Percentiles rank a stretch among this genome's conserved stretches.
phyloP scores from a whole-genome alignment of 2,329 filamentous ascomycete genomes.

The Calonectria henricotiae region DNA sequence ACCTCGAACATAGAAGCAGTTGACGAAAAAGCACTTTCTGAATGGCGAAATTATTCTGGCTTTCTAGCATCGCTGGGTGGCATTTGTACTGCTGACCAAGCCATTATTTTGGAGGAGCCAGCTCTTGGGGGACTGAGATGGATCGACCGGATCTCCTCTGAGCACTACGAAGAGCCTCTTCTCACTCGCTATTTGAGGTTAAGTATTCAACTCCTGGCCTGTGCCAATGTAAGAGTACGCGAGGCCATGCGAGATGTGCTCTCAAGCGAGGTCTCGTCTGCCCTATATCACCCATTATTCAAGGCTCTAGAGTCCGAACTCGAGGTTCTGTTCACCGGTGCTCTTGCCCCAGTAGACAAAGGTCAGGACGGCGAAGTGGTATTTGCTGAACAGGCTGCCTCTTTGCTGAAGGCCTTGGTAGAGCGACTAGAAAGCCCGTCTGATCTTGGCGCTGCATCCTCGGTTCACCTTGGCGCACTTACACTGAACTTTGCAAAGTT shows the following conservation, averaged over 20 bases:
- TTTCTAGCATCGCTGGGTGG: conserved; percentile 79
- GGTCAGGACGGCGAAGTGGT: conserved; percentile 74
- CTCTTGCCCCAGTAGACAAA: conserved; percentile 67
- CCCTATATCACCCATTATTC: conserved; percentile 76
- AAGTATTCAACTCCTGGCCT: conserved; percentile 77
- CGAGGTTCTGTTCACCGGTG: conserved; percentile 74
- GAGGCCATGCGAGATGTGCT: conserved; percentile 79
- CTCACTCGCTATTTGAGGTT: conserved; percentile 74
- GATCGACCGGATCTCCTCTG: conserved; percentile 75
- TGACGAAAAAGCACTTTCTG: conserved; percentile 71
- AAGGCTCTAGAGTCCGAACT: conserved; percentile 77
- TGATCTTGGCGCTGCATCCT: conserved; percentile 75
- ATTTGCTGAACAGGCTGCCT: conserved; percentile 79
- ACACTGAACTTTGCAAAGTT: conserved; percentile 80
- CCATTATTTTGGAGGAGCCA: conserved; percentile 72
- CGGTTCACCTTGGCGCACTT: conserved; percentile 76
- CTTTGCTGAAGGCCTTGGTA: conserved; percentile 75
- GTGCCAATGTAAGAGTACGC: conserved; percentile 75
- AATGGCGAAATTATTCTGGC: conserved; percentile 80
- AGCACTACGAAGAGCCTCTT: conserved; percentile 74
- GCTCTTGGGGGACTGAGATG: conserved; percentile 72
- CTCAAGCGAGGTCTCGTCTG: conserved; percentile 75
- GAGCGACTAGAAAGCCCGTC: conserved; percentile 76
- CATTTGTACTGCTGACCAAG: conserved; percentile 75
- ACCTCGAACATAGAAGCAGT: conserved; percentile 67